phyloP scores from a whole-genome alignment of 345 rosid genomes.

The Brassica rapa region DNA sequence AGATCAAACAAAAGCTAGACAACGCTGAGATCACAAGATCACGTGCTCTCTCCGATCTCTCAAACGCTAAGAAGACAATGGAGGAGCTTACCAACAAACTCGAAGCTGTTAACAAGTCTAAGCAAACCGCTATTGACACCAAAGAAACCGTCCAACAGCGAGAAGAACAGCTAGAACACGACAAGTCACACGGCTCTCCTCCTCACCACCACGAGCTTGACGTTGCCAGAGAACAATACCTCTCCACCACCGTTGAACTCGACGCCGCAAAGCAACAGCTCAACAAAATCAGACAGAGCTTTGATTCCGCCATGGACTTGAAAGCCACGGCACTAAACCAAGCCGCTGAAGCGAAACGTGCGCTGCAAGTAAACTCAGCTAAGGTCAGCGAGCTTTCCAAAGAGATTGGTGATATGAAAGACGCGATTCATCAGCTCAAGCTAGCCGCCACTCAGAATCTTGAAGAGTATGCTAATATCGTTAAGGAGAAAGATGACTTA shows the following conservation, averaged over 20 bases:
- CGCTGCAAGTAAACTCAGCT: conserved; percentile 42
- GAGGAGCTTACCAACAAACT: conserved; percentile 50
- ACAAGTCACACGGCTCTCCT: conserved; percentile 44
- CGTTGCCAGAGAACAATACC: conserved; percentile 61
- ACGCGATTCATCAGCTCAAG: conserved; percentile 56
- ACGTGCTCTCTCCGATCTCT: conserved; percentile 56
- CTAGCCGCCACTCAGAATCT: conserved; percentile 52
- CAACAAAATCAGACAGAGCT: conserved; percentile 68
- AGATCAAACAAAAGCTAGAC: conserved; percentile 49
- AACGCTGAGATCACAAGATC: conserved; percentile 47
- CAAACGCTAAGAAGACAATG: conserved; percentile 48
- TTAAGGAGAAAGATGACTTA: conserved; percentile 51
- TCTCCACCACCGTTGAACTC: conserved; percentile 48
- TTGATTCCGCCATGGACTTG: conserved; percentile 63
- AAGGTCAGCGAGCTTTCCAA: conserved; percentile 54
- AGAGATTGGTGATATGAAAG: conserved; percentile 64
- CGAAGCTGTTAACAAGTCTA: conserved; percentile 44
- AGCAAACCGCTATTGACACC: conserved; percentile 46
- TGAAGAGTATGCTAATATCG: conserved; percentile 48
- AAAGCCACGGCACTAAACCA: conserved; percentile 63
- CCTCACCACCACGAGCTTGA: conserved; percentile 57
- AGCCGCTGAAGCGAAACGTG: conserved; percentile 66
- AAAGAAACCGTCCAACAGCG: conserved; percentile 51
- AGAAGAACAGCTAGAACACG: conserved; percentile 60
- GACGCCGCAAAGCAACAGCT: conserved; percentile 73